Evolutionary conservation across 306 rosid genomes (phyloP).

Genomic region (Castanea sativa): DNA sequence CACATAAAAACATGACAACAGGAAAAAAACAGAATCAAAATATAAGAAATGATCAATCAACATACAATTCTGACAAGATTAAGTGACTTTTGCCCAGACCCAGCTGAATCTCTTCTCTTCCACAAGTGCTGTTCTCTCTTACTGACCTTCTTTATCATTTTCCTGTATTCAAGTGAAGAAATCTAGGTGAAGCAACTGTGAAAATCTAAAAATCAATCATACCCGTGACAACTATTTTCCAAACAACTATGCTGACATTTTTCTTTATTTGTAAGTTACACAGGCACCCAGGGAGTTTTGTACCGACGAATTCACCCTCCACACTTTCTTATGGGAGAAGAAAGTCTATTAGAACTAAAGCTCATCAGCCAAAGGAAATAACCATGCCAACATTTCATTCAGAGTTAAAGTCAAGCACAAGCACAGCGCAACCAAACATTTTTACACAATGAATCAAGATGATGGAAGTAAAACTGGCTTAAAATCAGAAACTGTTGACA

Average conservation of each 20-base stretch:
- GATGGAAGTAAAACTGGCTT: neutral
- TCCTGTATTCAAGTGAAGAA: constrained; percentile 46
- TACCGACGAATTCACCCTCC: too few relatives aligned
- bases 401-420: neutral
- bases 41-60: constrained; percentile 2
- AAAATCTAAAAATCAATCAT: neutral
- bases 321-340: too few relatives aligned
- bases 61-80: constrained; percentile 72
- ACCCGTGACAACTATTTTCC: neutral
- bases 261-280: too few relatives aligned
- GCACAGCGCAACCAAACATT: neutral
- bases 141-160: constrained; percentile 40
- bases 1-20: neutral
- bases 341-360: too few relatives aligned
- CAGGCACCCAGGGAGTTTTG: too few relatives aligned
- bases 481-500: neutral
- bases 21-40: neutral
- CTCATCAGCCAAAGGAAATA: too few relatives aligned
- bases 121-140: constrained; percentile 74
- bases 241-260: neutral
- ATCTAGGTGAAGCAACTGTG: neutral
- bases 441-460: neutral
- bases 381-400: neutral
- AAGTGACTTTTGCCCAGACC: constrained; percentile 88
- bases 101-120: constrained; percentile 72